Base-by-base conservation (phyloP, 2,329 filamentous ascomycete genomes). In the Aspergillus sp. region DNA sequence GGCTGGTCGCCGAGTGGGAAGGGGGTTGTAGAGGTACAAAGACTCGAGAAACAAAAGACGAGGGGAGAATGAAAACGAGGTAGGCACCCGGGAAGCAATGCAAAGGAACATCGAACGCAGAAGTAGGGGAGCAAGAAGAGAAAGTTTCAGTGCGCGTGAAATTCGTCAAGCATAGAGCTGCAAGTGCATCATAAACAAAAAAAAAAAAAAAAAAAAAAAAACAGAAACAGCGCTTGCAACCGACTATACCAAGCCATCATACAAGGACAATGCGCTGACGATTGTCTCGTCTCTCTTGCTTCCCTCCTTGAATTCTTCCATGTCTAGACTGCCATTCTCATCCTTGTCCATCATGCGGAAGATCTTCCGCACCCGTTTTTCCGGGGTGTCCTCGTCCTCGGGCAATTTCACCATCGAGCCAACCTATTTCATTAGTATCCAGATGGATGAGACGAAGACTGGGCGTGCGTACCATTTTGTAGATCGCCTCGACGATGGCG, bases 291-390 rank as follows among this genome's bases (percentile, higher is more conserved):
- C 94, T 55, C 92, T 89, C 81, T 97, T 97, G 79, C 91, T 96
- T 63, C 94, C 94, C 77, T 99, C 94, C 78, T 97, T 97, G 81
- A 99, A 99, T 73, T 99, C 94, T 56, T 92, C 88, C 83, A 97
- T 93, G 72, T 97, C 93, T 65, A 99, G 78, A 69, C 89, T 95
- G 64, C 93, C 94, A 71, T 97, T 97, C 78, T 97, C 93, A 72
- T 99, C 94, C 82, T 99, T 99, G 81, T 99, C 94, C 94, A 99
- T 99, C 94, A 97, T 97, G 67, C 88, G 83, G 81, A 99, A 99
- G 74, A 99, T 97, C 81, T 99, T 99, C 75, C 82, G 86, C 58
- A 99, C 94, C 59, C 94, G 88, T 81, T 99, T 99, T 81, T 97
- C 93, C 16, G 94, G 94, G 52, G 94, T 99, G 76, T 99, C 93